Base-by-base conservation (phyloP, 352 stramenopile species). In the Phytophthora constricta region DNA sequence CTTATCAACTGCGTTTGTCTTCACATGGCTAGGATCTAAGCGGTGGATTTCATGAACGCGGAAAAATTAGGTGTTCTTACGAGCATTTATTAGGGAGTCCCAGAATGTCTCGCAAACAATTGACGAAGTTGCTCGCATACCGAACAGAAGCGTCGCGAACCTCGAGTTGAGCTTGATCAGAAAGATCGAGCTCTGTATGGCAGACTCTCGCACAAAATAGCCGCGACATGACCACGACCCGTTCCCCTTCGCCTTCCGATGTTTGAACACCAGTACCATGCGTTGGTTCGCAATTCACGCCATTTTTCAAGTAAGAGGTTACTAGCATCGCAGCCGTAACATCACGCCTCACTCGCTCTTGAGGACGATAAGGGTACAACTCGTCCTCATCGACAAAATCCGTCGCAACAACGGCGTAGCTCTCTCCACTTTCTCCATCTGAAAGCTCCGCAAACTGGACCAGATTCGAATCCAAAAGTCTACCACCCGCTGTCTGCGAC, bases 341-440 rank as follows among this genome's bases (percentile, higher is more conserved):
- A 50, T 79, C 72, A 28, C 71, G 67, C 31, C 58, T 48, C 34
- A 59, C 23, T 3, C 57, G 64, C 26, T 76, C 60, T 8, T 43
- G 37, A 4, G 77, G 64, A 3, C 53, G 51, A 58, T 80, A 83
- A 16, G 77, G 77, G 5, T 80, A 70, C 31, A 76, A 49, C 7
- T 78, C 75, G 59, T 86, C 74, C 23, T 75, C 34, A 26, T 86
- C 62, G 7, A 86, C 74, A 16, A 72, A 80, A 13, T 70, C 58
- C 11, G 23, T 62, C 0, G 31, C 26, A 5, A 34, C 49, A 2
- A 64, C 23, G 4, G 49, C 64, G 27, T 62, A 71, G 26, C 27
- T 51, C 26, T 10, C 17, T 17, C 51, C 43, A 17, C 46, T 31
- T 13, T 23, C 37, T 23, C 7, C 5, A 28, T 27, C 16, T n/a